phyloP scores from a whole-genome alignment of 2,329 filamentous ascomycete species.

The Aspergillus phoenicis region DNA sequence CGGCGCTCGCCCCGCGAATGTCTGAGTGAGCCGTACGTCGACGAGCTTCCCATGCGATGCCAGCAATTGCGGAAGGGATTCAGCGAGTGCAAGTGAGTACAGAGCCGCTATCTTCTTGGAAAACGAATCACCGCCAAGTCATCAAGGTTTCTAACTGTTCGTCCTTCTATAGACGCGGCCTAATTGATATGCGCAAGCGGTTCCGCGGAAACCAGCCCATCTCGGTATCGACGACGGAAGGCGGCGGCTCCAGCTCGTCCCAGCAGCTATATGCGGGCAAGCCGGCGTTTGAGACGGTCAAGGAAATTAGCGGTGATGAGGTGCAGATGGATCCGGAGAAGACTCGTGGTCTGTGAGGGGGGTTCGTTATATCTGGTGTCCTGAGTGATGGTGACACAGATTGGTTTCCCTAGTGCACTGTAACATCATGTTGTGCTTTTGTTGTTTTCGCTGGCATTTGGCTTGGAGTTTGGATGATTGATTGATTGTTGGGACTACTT shows the following conservation, averaged over 20 bases:
- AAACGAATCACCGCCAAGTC: no score
- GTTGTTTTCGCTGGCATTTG: background rate
- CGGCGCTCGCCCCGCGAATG: constrained; percentile 86
- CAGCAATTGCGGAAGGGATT: constrained; percentile 92
- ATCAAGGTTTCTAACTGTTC: no score
- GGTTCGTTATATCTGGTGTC: background rate
- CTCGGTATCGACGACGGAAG: constrained; percentile 66
- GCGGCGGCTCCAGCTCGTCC: constrained; percentile 46
- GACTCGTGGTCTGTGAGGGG: constrained; percentile 46
- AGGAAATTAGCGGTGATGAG: constrained; percentile 69
- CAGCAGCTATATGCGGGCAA: constrained; percentile 80
- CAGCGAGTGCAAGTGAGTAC: constrained; percentile 75
- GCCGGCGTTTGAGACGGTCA: constrained; percentile 68
- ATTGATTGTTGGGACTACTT: background rate
- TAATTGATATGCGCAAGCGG: constrained; percentile 98
- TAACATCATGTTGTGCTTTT: background rate
- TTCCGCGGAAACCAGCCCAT: constrained; percentile 94
- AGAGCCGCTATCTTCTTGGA: no score
- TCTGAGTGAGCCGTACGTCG: constrained; percentile 76
- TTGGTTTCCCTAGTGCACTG: background rate
- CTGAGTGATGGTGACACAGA: background rate
- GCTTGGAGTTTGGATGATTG: constrained; percentile 7
- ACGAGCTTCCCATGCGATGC: constrained; percentile 82
- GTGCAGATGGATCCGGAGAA: constrained; percentile 52
- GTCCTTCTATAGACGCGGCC: constrained; percentile 56